Percentiles rank a stretch among this genome's conserved stretches.
These are phyloP conservation scores for Colletotrichum eremochloae DNA, from an alignment of 2,329 filamentous ascomycete genomes.

Conservation along the genomic window DNA sequence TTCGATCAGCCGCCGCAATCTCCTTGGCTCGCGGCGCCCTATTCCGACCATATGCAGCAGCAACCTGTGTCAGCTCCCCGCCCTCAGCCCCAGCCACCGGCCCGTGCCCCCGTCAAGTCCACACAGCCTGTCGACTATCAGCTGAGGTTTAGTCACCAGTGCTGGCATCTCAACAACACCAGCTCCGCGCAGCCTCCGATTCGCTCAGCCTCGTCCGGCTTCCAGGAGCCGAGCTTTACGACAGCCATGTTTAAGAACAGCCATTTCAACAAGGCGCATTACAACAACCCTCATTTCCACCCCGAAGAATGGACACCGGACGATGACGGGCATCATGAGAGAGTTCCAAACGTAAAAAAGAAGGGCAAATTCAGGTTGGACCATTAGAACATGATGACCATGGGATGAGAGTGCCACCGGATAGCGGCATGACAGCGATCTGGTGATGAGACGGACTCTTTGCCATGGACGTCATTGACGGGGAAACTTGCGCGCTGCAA, in stretches of 20 bases:
- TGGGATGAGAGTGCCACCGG: conserved; percentile 33
- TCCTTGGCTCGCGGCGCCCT: conserved; percentile 54
- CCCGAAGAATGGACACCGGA: conserved; percentile 60
- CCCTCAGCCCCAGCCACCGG: conserved; percentile 45
- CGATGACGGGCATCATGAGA: conserved; percentile 48
- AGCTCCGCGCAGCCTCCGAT: conserved; percentile 41
- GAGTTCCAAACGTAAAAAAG: conserved; percentile 29
- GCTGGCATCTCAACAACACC: conserved; percentile 62
- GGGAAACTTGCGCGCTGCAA: background rate
- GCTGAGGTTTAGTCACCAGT: conserved; percentile 67
- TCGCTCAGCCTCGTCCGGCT: conserved; percentile 45
- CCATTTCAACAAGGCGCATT: conserved; percentile 76
- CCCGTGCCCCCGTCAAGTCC: conserved; percentile 28
- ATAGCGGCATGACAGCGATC: background rate
- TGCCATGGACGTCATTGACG: too few species aligned
- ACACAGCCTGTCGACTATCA: conserved; percentile 48
- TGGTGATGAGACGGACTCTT: background rate
- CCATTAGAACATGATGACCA: conserved; percentile 9
- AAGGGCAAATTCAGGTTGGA: conserved; percentile 34
- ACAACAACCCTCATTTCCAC: conserved; percentile 70
- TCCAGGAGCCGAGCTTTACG: conserved; percentile 62
- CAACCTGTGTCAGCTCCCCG: conserved; percentile 48
- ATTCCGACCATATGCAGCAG: conserved; percentile 49
- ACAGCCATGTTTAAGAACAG: conserved; percentile 75
- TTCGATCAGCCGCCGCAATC: conserved; percentile 51